Evolutionary conservation across 306 rosid species (phyloP).

Genomic region (Vigna trinervia): DNA sequence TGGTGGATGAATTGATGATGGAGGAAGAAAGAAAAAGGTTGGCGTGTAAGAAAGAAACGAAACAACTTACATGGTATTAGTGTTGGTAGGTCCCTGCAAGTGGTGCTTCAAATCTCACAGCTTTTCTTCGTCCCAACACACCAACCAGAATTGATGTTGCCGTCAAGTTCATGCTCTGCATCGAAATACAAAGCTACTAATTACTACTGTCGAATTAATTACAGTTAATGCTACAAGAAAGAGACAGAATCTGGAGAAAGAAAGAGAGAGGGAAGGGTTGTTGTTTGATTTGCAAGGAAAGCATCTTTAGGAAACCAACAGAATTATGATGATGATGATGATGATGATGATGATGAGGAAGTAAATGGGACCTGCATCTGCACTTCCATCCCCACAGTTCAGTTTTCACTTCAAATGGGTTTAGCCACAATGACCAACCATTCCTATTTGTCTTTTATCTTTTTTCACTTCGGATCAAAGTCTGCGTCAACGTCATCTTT

Average conservation of each 20-base stretch:
- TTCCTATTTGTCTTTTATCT: conserved; percentile 54
- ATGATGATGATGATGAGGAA: not conserved
- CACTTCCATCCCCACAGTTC: not conserved
- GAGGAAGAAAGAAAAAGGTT: not conserved
- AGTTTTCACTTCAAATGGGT: conserved; percentile 64
- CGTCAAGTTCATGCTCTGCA: not conserved
- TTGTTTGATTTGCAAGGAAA: conserved; percentile 38
- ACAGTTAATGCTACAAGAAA: not conserved
- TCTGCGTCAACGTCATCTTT: conserved; percentile 54
- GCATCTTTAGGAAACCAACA: conserved; percentile 26
- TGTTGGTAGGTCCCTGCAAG: conserved; percentile 7
- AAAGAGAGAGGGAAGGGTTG: not conserved
- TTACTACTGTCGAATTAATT: not conserved
- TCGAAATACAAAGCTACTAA: no score
- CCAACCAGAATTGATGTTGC: not conserved
- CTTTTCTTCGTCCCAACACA: not conserved
- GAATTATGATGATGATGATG: not conserved
- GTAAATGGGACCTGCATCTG: conserved; percentile 42
- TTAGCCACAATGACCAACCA: conserved; percentile 51
- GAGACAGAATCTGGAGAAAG: not conserved
- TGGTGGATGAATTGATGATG: not conserved
- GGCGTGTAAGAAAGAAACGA: conserved; percentile 12
- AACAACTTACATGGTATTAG: not conserved
- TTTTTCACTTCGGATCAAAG: conserved; percentile 82
- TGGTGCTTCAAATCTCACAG: not conserved